A percentile compares a stretch with the other conserved stretches of the same genome.
phyloP scores from a whole-genome alignment of 352 stramenopile genomes.

The Phytophthora tubulina region DNA sequence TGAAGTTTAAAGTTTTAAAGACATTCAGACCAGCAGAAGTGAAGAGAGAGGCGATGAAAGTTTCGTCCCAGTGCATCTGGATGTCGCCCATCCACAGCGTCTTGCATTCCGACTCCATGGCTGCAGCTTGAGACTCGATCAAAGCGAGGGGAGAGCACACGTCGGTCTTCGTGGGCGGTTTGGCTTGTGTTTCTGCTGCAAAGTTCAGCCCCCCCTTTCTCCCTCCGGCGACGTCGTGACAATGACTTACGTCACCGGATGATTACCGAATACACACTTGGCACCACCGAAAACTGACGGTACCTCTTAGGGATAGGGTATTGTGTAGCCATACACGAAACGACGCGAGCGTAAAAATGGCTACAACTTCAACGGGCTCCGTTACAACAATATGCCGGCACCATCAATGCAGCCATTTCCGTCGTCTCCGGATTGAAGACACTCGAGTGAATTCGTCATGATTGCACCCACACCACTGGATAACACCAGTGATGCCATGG shows the following conservation, averaged over 20 bases:
- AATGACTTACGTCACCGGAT: slow-evolving; percentile 18
- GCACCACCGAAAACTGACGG: slow-evolving; percentile 11
- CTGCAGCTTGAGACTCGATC: not conserved
- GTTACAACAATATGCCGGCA: slow-evolving; percentile 4
- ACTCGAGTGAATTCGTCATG: slow-evolving; percentile 7
- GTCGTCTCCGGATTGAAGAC: not conserved
- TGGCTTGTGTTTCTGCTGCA: slow-evolving; percentile 33
- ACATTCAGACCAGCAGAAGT: slow-evolving; percentile 46
- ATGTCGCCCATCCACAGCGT: slow-evolving; percentile 93
- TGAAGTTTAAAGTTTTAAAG: not conserved
- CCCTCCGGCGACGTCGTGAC: slow-evolving; percentile 33
- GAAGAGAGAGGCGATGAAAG: slow-evolving; percentile 90
- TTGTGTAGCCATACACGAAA: slow-evolving; percentile 28
- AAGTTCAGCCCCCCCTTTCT: slow-evolving; percentile 26
- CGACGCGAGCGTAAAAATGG: slow-evolving; percentile 36
- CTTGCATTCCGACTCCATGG: slow-evolving; percentile 71
- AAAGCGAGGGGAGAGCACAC: slow-evolving; percentile 2
- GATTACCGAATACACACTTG: slow-evolving; percentile 17
- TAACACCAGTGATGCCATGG: slow-evolving; percentile 22
- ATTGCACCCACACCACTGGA: slow-evolving; percentile 30
- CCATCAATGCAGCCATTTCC: not conserved
- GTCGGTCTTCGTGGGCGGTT: slow-evolving; percentile 13
- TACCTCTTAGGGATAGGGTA: slow-evolving; percentile 11
- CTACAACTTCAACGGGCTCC: slow-evolving; percentile 3
- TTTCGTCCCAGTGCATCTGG: slow-evolving; percentile 92